phyloP scores from a whole-genome alignment of 441 rosid genomes.

The Erysimum pusillum region DNA sequence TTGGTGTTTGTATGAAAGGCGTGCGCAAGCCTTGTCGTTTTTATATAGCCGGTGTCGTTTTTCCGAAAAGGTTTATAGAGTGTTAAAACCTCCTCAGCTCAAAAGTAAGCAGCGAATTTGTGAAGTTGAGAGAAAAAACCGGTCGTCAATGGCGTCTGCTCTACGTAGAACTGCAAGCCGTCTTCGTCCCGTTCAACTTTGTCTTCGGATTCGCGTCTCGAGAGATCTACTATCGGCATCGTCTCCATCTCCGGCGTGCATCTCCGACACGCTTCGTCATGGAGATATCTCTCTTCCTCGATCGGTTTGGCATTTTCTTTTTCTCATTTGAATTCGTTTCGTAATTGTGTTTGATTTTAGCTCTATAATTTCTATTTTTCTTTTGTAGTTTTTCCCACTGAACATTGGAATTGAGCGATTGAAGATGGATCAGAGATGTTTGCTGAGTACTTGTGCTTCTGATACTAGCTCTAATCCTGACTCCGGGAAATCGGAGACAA shows the following conservation, averaged over 20 bases:
- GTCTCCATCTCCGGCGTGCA: slow-evolving; percentile 40
- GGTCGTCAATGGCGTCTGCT: slow-evolving; percentile 66
- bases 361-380: not conserved
- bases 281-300: slow-evolving; percentile 46
- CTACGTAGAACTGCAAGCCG: slow-evolving; percentile 55
- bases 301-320: slow-evolving; percentile 50
- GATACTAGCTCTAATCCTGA: slow-evolving; percentile 38
- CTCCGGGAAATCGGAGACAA: slow-evolving; percentile 40
- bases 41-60: slow-evolving; percentile 20
- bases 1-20: slow-evolving; percentile 10
- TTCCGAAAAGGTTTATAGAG: not conserved
- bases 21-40: slow-evolving; percentile 15
- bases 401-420: slow-evolving; percentile 47
- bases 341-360: not conserved
- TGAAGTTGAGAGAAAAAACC: not conserved
- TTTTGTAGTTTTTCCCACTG: slow-evolving; percentile 46
- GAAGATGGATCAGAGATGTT: slow-evolving; percentile 49
- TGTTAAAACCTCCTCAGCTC: slow-evolving; percentile 31
- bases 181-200: slow-evolving; percentile 48
- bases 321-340: slow-evolving; percentile 12
- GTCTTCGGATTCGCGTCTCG: slow-evolving; percentile 34
- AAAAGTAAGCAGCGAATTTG: not conserved
- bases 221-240: slow-evolving; percentile 32
- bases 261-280: slow-evolving; percentile 34
- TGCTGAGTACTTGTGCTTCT: slow-evolving; percentile 47